Base-by-base conservation (phyloP, 768 basidiomycete genomes). In the Strobilomyces confusus region DNA sequence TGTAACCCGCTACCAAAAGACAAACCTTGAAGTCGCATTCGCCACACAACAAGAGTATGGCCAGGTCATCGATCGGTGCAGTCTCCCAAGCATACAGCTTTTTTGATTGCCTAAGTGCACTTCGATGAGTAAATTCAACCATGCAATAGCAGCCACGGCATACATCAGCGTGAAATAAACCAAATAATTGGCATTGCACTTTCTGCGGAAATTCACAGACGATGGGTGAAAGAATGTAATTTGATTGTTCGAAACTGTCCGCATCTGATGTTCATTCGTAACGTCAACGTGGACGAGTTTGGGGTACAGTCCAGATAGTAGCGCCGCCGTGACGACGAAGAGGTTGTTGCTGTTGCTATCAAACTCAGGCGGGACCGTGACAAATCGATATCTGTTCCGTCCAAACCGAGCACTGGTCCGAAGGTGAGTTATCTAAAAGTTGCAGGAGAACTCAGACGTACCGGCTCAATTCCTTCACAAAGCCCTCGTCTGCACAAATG, bases 41-140 rank as follows among this genome's bases (percentile, higher is more conserved):
- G 9, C 95, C 95, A 54, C 94, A 98, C 1, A 98, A 72, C 17
- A 98, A 74, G 25, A 92, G 64, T 48, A 98, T 68, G 5, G 91
- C 82, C 25, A 89, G 69, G 59, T 95, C 91, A 57, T 97, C 90
- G 9, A 90, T 81, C 6, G 93, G 90, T 7, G 91, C 85, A 0
- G 88, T 92, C 69, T 98, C 95, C 93, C 93, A 97, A 17, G 81
- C 89, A 70, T 92, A 95, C 25, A 95, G 71, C 67, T 84, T 92
- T 72, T 92, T 97, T 8, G 94, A 95, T 65, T 93, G 92, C 92
- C 93, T 93, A 49, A 43, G 11, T 55, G 30, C n/a, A n/a, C 47
- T 41, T 23, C 23, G 12, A 43, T 60, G 38, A 59, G 55, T 20
- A 63, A 14, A 5, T 22, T 44, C 22, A 29, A 22, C 5, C 19